Evolutionary conservation across 169 alveolate genomes (phyloP), one percentile per base, ranked within the genome.

Genomic region (Miamiensis avidus): DNA sequence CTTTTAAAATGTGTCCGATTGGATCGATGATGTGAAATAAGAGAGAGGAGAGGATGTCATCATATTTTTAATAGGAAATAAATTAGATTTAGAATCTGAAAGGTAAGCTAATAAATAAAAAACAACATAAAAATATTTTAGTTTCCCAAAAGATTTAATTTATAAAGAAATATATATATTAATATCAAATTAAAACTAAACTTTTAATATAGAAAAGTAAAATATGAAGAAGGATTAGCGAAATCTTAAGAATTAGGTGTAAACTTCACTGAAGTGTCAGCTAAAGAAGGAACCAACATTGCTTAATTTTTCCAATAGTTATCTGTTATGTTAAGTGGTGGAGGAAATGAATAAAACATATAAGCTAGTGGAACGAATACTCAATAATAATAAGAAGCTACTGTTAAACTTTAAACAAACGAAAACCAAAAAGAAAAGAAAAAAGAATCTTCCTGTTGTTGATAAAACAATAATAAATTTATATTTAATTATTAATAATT

Each of bases 1-100:
- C 0, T 99, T 98, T 88, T 89, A 91, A 72, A 96, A 95, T 82
- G 95, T 98, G 27, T 95, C 95, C 76, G 97, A 97, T 85, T 99
- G 99, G 99, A 96, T 99, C 31, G 99, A 98, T 89, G 99, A 98
- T 88, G 99, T 99, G n/a, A 95, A 98, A 73, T 91, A 91, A 34
- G 95, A 96, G 90, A 82, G 92, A 78, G 96, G 92, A 81, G 93
- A 94, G 15, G 97, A 95, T 65, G 97, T 91, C n/a, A 81, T 95
- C 29, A 78, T 94, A 28, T 81, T 91, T 75, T 31, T 95, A n/a
- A 91, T 91, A 20, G 98, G 97, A 30, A 95, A 95, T 82, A 93
- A 94, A 88, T 76, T 84, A 29, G 97, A 95, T 91, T 72, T 88
- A 29, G 93, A 75, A 29, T 90, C 87, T 15, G 85, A 93, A 74